Conservation (phyloP, 371 early-diverging fungal genomes). For the Vairimorpha necatrix region DNA sequence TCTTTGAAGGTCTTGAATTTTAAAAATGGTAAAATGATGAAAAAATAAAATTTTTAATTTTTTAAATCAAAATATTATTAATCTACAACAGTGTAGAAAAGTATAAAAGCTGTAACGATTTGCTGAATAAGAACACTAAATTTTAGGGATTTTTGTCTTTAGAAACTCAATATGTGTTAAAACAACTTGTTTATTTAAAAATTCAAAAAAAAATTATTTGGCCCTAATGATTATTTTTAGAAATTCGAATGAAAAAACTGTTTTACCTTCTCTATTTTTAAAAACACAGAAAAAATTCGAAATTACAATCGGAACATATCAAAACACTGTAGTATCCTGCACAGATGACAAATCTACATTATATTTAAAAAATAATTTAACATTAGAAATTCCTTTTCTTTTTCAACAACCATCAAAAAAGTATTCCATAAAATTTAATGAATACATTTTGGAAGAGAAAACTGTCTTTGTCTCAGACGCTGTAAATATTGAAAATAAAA, state of each 20-base stretch:
- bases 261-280: background rate
- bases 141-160: too few species aligned
- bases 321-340: background rate
- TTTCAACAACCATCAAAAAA: background rate
- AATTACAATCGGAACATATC: background rate
- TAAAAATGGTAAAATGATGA: too few species aligned
- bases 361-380: background rate
- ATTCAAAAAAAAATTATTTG: too few species aligned
- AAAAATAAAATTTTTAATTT: background rate
- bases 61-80: background rate
- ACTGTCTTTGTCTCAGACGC: background rate
- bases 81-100: too few species aligned
- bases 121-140: too few species aligned
- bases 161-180: too few species aligned
- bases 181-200: too few species aligned
- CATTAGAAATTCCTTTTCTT: background rate
- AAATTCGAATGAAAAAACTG: background rate
- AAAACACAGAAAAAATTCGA: background rate
- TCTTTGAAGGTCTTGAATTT: constrained; percentile 53
- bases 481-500: background rate
- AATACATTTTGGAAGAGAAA: background rate
- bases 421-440: background rate
- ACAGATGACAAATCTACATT: background rate
- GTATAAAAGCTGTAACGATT: too few species aligned
- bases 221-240: background rate